Evolutionary conservation across 2,329 filamentous ascomycete genomes (phyloP).

Genomic region (Fusarium agapanthi): DNA sequence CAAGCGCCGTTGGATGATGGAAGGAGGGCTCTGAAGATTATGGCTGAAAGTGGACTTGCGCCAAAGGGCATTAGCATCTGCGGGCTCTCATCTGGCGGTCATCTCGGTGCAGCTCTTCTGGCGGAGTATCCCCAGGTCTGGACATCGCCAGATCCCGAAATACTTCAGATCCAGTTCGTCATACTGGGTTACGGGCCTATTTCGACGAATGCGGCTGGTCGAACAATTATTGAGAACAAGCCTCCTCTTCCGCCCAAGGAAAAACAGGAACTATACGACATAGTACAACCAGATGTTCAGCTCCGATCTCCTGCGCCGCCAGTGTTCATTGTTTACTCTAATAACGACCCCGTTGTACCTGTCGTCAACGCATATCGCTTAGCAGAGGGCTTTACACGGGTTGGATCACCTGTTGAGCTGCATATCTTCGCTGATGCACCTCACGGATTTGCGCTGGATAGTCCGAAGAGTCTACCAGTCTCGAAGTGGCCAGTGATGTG

Average conservation of each 20-base stretch:
- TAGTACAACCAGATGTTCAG: constrained; percentile 33
- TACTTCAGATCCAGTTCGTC: constrained; percentile 21
- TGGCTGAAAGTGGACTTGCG: constrained; percentile 15
- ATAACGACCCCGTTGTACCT: constrained; percentile 36
- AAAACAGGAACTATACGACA: constrained; percentile 34
- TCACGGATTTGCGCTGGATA: constrained; percentile 36
- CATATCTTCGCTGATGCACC: constrained; percentile 37
- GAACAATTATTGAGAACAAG: constrained; percentile 33
- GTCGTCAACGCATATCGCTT: constrained; percentile 35
- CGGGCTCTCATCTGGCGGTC: constrained; percentile 36
- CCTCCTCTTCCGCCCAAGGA: constrained; percentile 29
- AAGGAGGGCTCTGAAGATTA: constrained; percentile 31
- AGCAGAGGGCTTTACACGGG: constrained; percentile 19
- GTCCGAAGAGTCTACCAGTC: constrained; percentile 17
- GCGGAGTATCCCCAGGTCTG: constrained; percentile 32
- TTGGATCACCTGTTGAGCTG: constrained; percentile 25
- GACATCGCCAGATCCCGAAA: constrained; percentile 20
- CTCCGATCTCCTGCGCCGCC: constrained; percentile 21
- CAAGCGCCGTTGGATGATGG: constrained; percentile 36
- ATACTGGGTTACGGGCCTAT: constrained; percentile 36
- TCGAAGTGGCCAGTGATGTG: constrained; percentile 35
- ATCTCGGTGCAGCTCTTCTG: constrained; percentile 33
- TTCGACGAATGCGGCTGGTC: constrained; percentile 32
- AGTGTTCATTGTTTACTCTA: constrained; percentile 34
- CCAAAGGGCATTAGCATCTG: constrained; percentile 28